These are phyloP conservation scores for Coprinopsis sp. DNA, from an alignment of 768 basidiomycete genomes.

Conservation along the genomic window DNA sequence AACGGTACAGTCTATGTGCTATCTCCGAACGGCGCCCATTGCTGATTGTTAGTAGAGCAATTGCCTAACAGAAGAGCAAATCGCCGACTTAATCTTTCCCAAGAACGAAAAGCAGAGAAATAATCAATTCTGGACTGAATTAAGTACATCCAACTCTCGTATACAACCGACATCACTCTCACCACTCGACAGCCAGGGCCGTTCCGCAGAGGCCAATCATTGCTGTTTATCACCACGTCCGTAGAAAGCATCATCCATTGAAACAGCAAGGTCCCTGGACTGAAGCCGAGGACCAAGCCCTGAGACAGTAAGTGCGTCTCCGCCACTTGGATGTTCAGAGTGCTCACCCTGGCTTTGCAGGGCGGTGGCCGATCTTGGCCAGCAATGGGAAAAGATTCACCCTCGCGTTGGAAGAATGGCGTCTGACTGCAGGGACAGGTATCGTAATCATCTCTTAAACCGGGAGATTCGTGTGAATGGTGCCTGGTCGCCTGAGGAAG, in stretches of 20 bases:
- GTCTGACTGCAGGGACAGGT: slow-evolving; percentile 80
- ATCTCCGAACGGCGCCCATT: too few relatives aligned
- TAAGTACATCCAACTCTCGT: slow-evolving; percentile 46
- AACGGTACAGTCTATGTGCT: slow-evolving; percentile 41
- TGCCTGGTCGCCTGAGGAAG: slow-evolving; percentile 75
- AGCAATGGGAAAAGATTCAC: slow-evolving; percentile 79
- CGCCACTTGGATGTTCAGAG: neutral
- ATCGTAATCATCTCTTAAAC: slow-evolving; percentile 75
- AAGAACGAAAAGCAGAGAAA: slow-evolving; percentile 58
- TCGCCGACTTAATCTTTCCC: slow-evolving; percentile 64
- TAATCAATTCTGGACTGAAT: slow-evolving; percentile 72
- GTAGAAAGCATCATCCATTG: slow-evolving; percentile 64
- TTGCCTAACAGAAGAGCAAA: slow-evolving; percentile 47
- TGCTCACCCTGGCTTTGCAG: slow-evolving; percentile 31
- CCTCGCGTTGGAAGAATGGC: slow-evolving; percentile 67
- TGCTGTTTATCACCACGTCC: slow-evolving; percentile 80
- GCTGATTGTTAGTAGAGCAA: slow-evolving; percentile 38
- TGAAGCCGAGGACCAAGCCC: slow-evolving; percentile 54
- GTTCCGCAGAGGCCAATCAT: slow-evolving; percentile 75
- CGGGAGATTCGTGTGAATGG: slow-evolving; percentile 60
- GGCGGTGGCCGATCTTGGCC: slow-evolving; percentile 64
- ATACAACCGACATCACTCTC: slow-evolving; percentile 6
- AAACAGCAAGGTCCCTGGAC: slow-evolving; percentile 70
- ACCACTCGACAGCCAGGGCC: slow-evolving; percentile 47
- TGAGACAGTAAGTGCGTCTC: slow-evolving; percentile 49